Evolutionary conservation across 179 eudicot species (phyloP).

Genomic region (Corrigiola litoralis): DNA sequence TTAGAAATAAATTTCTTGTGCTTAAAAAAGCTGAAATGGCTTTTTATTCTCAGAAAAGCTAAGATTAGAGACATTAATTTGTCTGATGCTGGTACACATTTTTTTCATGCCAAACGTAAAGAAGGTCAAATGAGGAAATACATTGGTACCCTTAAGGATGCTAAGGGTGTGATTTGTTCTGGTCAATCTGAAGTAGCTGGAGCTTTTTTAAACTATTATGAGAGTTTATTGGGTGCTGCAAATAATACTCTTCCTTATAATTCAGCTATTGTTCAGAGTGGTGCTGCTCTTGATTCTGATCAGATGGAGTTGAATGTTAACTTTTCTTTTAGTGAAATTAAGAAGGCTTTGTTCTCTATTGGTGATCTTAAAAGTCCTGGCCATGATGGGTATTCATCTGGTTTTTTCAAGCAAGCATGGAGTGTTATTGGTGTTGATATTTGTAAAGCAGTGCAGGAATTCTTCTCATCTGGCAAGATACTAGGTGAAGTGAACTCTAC

Average conservation of each 20-base stretch:
- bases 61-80: background rate
- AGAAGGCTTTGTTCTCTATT: background rate
- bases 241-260: no score
- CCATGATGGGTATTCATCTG: background rate
- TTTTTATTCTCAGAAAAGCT: background rate
- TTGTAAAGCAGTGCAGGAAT: background rate
- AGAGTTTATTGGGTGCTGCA: background rate
- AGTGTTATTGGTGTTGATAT: background rate
- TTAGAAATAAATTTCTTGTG: no score
- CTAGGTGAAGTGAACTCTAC: background rate
- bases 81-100: background rate
- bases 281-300: no score
- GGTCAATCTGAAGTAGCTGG: background rate
- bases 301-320: no score
- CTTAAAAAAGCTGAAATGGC: background rate
- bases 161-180: background rate
- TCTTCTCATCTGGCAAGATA: background rate
- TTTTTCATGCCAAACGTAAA: background rate
- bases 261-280: no score
- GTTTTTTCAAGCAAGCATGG: background rate
- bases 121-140: background rate
- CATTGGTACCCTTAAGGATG: background rate
- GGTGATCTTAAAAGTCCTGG: no score
- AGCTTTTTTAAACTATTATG: background rate
- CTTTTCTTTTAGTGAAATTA: background rate